Evolutionary conservation across 202 grass and related monocot species (phyloP).

Genomic region (Bolboschoenoplectus hybrid): DNA sequence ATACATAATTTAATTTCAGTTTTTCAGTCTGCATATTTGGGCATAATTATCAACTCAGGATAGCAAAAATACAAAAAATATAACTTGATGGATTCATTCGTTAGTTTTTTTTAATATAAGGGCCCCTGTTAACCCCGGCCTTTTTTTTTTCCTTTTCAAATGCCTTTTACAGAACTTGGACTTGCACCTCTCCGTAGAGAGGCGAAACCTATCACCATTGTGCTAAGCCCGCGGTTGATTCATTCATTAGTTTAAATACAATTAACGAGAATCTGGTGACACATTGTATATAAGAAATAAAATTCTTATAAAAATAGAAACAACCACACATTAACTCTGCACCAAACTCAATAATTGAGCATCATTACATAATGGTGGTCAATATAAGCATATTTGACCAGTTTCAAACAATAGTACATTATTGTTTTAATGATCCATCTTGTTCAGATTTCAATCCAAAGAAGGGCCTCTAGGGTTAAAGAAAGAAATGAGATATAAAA

Average conservation of each 20-base stretch:
- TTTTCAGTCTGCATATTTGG: not conserved
- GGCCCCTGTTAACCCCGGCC: too few species aligned
- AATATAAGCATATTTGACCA: slow-evolving; percentile 15
- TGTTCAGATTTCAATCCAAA: not conserved
- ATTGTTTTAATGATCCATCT: not conserved
- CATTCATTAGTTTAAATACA: too few species aligned
- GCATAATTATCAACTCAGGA: not conserved
- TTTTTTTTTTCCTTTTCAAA: too few species aligned
- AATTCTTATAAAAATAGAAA: not conserved
- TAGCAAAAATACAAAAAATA: slow-evolving; percentile 18
- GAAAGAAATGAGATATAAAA: not conserved
- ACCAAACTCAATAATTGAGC: slow-evolving; percentile 35
- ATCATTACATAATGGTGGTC: slow-evolving; percentile 7
- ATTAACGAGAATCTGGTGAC: not conserved
- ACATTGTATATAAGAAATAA: not conserved
- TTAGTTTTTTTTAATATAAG: too few species aligned
- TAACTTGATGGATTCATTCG: not conserved
- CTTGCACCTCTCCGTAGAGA: too few species aligned
- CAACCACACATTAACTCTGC: slow-evolving; percentile 1
- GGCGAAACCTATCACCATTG: too few species aligned
- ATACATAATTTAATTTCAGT: slow-evolving; percentile 2
- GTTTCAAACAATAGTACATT: slow-evolving; percentile 17
- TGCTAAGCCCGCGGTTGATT: too few species aligned
- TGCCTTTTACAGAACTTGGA: too few species aligned
- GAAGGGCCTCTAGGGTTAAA: not conserved